Evolutionary conservation across 1,284 basidiomycete genomes (phyloP), one percentile per base, ranked within the genome.

Genomic region (Papiliotrema terrestris): DNA sequence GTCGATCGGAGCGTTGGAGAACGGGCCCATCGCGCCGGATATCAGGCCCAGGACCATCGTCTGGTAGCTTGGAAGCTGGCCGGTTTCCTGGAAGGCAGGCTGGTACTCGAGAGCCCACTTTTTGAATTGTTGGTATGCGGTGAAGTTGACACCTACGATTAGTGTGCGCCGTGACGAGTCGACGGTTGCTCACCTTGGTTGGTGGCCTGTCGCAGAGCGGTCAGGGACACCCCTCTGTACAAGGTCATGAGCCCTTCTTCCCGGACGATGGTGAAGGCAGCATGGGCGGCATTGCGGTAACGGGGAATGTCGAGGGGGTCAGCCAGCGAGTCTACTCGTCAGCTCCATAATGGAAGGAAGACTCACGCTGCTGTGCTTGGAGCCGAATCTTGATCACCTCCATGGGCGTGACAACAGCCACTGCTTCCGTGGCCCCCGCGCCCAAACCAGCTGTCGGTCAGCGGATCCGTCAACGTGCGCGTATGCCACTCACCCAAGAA

Each of bases 371-470:
- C 75, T 98, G 96, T 8, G 96, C 95, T 78, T 99, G 95, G 66
- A 99, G 80, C 53, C 96, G 86, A 72, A 99, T 98, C 81, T 98
- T 99, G 73, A 98, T 91, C 43, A 98, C 95, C 74, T 99, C 95
- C 95, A 99, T 98, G 0, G 95, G 95, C 55, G 91, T 96, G 13
- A 98, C 95, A 39, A 98, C 92, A 11, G 86, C 81, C 17, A 99
- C 86, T 6, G 95, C 95, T 78, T 96, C 95, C 1, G 93, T 92
- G 17, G 88, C 89, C 52, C 95, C 95, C 13, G 95, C 95, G 51
- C 88, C 91, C 26, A 99, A 82, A 71, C 95, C 95, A 66, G 92
- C 92, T 90, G 62, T 35, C 19, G n/a, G 23, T 26, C 45, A 49
- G 13, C 49, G 50, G 37, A 35, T 37, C n/a, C 13, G 3, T 20